Evolutionary conservation across 495 filamentous ascomycete genomes (phyloP).

Genomic region (Penicillium samsonianum): DNA sequence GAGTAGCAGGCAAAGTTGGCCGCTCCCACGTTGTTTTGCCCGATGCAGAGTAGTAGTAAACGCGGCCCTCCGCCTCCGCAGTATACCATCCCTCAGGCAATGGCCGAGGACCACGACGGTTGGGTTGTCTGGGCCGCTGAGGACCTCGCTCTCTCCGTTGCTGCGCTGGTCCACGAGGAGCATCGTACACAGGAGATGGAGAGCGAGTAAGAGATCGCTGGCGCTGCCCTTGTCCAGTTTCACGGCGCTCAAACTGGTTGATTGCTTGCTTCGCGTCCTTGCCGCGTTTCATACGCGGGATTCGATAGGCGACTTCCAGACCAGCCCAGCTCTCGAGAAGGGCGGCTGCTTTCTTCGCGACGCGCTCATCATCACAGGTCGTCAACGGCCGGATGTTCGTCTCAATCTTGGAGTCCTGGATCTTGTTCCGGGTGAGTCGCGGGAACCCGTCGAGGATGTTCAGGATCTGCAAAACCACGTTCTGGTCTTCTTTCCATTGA

Average conservation of each 20-base stretch:
- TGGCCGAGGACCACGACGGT: slow-evolving; percentile 50
- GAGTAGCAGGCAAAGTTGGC: slow-evolving; percentile 66
- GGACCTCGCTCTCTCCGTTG: slow-evolving; percentile 61
- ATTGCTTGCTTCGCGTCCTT: slow-evolving; percentile 48
- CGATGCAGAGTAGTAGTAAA: slow-evolving; percentile 77
- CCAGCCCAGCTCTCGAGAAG: slow-evolving; percentile 86
- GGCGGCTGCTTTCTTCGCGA: slow-evolving; percentile 66
- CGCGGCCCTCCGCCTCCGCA: slow-evolving; percentile 61
- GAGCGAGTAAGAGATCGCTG: slow-evolving; percentile 55
- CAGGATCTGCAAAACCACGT: slow-evolving; percentile 84
- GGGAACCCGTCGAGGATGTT: slow-evolving; percentile 89
- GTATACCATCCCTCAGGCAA: slow-evolving; percentile 82
- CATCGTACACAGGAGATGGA: slow-evolving; percentile 52
- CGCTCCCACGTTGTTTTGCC: slow-evolving; percentile 78
- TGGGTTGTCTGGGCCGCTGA: slow-evolving; percentile 52
- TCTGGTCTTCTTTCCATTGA: slow-evolving; percentile 83
- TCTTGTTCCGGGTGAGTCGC: slow-evolving; percentile 93
- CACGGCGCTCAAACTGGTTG: slow-evolving; percentile 70
- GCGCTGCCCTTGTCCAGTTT: slow-evolving; percentile 61
- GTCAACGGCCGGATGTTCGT: slow-evolving; percentile 72
- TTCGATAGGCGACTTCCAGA: slow-evolving; percentile 89
- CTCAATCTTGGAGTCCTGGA: slow-evolving; percentile 95
- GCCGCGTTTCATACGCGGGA: slow-evolving; percentile 78
- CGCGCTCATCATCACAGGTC: slow-evolving; percentile 68
- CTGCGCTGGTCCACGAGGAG: slow-evolving; percentile 53